A percentile compares a stretch with the other conserved stretches of the same genome.
These are phyloP conservation scores for Colletotrichum sp. DNA, from an alignment of 2,329 filamentous ascomycete genomes.

Conservation along the genomic window DNA sequence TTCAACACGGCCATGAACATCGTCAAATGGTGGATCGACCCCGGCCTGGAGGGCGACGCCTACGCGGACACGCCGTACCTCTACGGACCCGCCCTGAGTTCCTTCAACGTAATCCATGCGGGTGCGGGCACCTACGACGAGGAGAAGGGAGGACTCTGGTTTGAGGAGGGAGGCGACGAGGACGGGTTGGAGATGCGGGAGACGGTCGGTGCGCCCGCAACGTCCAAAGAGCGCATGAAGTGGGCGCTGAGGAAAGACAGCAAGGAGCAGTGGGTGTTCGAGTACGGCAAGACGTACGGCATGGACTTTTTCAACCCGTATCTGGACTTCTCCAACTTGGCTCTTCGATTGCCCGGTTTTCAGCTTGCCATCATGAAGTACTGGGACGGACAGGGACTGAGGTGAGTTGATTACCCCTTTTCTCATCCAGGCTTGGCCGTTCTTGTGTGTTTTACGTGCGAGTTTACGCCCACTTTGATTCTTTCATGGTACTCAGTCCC, in stretches of 20 bases:
- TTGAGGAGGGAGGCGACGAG: slow-evolving; percentile 71
- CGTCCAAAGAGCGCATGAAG: slow-evolving; percentile 60
- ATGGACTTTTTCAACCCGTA: slow-evolving; percentile 89
- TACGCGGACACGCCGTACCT: slow-evolving; percentile 87
- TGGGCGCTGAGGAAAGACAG: slow-evolving; percentile 58
- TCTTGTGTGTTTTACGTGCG: slow-evolving; percentile 2
- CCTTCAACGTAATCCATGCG: slow-evolving; percentile 78
- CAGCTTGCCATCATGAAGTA: slow-evolving; percentile 76
- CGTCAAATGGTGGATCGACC: slow-evolving; percentile 90
- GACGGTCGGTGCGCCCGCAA: slow-evolving; percentile 54
- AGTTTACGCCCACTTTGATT: neutral
- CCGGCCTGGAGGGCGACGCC: slow-evolving; percentile 86
- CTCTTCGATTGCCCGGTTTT: slow-evolving; percentile 75
- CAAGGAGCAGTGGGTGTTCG: slow-evolving; percentile 60
- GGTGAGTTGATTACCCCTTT: slow-evolving; percentile 55
- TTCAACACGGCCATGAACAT: slow-evolving; percentile 85
- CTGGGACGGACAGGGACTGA: slow-evolving; percentile 79
- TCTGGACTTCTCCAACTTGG: slow-evolving; percentile 80
- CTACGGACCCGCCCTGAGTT: slow-evolving; percentile 81
- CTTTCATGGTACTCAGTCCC: neutral
- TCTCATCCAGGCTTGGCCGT: slow-evolving; percentile 6
- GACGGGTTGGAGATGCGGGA: slow-evolving; percentile 53
- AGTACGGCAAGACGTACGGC: slow-evolving; percentile 56
- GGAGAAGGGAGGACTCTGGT: slow-evolving; percentile 56
- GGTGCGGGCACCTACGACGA: slow-evolving; percentile 58